Percentiles rank a stretch among this genome's conserved stretches.
phyloP scores from a whole-genome alignment of 331 rosid species.

The Dryas integrifolia region DNA sequence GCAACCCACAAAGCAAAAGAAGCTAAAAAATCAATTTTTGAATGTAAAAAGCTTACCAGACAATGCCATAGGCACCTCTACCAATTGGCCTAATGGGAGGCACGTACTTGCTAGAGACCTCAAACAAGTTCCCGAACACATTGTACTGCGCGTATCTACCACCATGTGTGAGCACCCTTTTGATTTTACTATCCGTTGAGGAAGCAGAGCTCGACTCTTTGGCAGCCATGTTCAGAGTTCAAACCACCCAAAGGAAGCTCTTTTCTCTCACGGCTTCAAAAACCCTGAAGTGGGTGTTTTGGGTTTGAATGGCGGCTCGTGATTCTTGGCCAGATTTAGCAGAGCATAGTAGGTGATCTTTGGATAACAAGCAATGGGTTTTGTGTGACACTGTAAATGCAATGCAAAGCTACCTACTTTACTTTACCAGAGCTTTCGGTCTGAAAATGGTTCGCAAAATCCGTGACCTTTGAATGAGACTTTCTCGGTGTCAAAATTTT shows the following conservation, averaged over 20 bases:
- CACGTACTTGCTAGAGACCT: slow-evolving; percentile 73
- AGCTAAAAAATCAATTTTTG: not conserved
- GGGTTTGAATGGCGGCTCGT: slow-evolving; percentile 14
- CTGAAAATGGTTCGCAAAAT: slow-evolving; percentile 25
- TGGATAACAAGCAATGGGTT: slow-evolving; percentile 24
- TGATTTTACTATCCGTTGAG: slow-evolving; percentile 49
- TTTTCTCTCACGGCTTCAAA: slow-evolving; percentile 11
- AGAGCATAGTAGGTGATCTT: slow-evolving; percentile 1
- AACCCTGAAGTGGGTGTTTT: slow-evolving; percentile 15
- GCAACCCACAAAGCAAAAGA: slow-evolving; percentile 5
- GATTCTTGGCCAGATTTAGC: not conserved
- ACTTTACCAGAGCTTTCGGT: slow-evolving; percentile 24
- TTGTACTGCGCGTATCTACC: slow-evolving; percentile 82
- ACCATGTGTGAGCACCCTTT: slow-evolving; percentile 63
- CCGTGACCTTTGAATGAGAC: slow-evolving; percentile 48
- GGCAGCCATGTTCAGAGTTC: slow-evolving; percentile 49
- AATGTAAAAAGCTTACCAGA: slow-evolving; percentile 56
- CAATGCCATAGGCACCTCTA: slow-evolving; percentile 93
- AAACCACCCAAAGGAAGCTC: slow-evolving; percentile 16
- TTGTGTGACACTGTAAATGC: slow-evolving; percentile 29
- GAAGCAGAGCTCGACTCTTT: slow-evolving; percentile 65
- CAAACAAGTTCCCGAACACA: slow-evolving; percentile 75
- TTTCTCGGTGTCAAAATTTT: not conserved
- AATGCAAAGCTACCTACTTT: slow-evolving; percentile 4
- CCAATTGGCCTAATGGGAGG: slow-evolving; percentile 96